phyloP scores from a whole-genome alignment of 208 protist genomes.

The Trypanosoma platydactyli region DNA sequence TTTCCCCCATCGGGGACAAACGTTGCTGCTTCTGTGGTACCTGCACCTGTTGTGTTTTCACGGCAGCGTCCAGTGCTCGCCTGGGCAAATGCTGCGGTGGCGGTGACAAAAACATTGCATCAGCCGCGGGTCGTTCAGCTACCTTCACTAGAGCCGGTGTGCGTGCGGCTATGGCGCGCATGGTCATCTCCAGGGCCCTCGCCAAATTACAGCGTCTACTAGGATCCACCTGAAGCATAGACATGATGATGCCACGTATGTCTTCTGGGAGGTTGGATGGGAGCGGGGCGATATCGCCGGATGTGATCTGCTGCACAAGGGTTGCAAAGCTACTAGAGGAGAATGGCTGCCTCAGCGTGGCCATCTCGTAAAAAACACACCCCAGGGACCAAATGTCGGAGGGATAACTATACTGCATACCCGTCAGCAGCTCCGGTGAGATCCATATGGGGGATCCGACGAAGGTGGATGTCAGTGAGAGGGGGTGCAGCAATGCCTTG shows the following conservation, averaged over 20 bases:
- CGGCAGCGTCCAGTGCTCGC: background rate
- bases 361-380: conserved; percentile 80
- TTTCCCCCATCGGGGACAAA: background rate
- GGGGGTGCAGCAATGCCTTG: conserved; percentile 42
- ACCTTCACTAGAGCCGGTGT: background rate
- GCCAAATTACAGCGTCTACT: conserved; percentile 37
- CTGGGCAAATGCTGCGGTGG: conserved; percentile 19
- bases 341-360: conserved; percentile 53
- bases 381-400: conserved; percentile 89
- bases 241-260: conserved; percentile 46
- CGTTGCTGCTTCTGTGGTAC: conserved; percentile 6
- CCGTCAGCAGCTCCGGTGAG: conserved; percentile 82
- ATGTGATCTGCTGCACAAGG: conserved; percentile 80
- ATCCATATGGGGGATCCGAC: conserved; percentile 85
- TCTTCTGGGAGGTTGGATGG: conserved; percentile 40
- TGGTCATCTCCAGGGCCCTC: conserved; percentile 36
- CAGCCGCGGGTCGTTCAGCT: background rate
- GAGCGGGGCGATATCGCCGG: conserved; percentile 56
- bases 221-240: conserved; percentile 68
- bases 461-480: conserved; percentile 53
- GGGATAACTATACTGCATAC: conserved; percentile 78
- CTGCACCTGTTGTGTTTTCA: conserved; percentile 7
- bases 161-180: conserved; percentile 15
- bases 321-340: conserved; percentile 62
- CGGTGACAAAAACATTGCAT: background rate